Evolutionary conservation across 2,329 filamentous ascomycete species (phyloP).

Genomic region (Talaromyces pinophilus): DNA sequence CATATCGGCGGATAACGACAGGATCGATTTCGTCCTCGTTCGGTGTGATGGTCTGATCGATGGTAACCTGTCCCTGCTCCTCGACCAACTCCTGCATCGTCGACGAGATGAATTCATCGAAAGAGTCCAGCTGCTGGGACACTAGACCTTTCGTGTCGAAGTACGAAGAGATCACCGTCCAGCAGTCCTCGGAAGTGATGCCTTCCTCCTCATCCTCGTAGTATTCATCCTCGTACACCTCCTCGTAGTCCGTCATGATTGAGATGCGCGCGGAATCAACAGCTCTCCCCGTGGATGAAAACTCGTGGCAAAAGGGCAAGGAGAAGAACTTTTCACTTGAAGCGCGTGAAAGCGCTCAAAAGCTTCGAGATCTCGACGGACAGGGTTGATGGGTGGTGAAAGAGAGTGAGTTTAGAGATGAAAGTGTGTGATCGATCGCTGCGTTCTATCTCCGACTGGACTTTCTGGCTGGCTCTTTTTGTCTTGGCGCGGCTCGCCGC

Average conservation of each 20-base stretch:
- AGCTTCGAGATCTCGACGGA: slow-evolving; percentile 22
- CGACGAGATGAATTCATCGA: slow-evolving; percentile 92
- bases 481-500: slow-evolving; percentile 31
- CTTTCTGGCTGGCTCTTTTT: slow-evolving; percentile 35
- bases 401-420: slow-evolving; percentile 29
- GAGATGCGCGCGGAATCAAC: slow-evolving; percentile 19
- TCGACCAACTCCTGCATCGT: slow-evolving; percentile 94
- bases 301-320: slow-evolving; percentile 7
- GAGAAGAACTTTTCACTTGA: slow-evolving; percentile 15
- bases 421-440: slow-evolving; percentile 28
- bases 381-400: slow-evolving; percentile 30
- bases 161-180: slow-evolving; percentile 95
- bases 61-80: slow-evolving; percentile 86
- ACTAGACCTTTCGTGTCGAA: slow-evolving; percentile 95
- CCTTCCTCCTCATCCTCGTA: slow-evolving; percentile 68
- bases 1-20: slow-evolving; percentile 85
- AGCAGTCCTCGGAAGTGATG: slow-evolving; percentile 97
- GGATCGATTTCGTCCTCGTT: slow-evolving; percentile 70
- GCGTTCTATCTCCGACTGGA: slow-evolving; percentile 25
- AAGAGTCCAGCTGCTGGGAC: slow-evolving; percentile 96
- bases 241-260: slow-evolving; percentile 59
- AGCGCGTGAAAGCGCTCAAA: slow-evolving; percentile 21
- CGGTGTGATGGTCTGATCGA: slow-evolving; percentile 86
- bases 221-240: slow-evolving; percentile 68
- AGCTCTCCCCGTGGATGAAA: slow-evolving; percentile 1